Conservation (phyloP, 345 rosid species). For the Arabis hirsuta region DNA sequence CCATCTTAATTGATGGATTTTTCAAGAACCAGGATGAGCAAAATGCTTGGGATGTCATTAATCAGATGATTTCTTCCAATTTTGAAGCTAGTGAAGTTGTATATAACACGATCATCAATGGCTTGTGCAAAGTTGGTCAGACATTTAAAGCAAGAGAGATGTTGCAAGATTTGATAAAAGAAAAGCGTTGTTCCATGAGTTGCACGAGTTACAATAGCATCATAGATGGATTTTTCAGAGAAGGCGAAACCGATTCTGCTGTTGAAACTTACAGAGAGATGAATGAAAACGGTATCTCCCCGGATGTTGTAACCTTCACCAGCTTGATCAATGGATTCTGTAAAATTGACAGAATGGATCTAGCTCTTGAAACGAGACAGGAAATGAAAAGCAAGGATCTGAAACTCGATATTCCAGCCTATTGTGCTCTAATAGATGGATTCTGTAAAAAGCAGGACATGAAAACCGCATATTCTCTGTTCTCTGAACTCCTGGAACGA, state of each 20-base stretch:
- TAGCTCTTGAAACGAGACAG: constrained; percentile 55
- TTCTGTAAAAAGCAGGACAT: constrained; percentile 60
- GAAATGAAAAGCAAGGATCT: constrained; percentile 65
- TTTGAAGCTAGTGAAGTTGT: constrained; percentile 60
- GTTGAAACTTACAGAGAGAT: constrained; percentile 55
- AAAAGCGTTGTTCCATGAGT: constrained; percentile 51
- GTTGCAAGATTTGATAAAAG: constrained; percentile 49
- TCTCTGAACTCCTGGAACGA: constrained; percentile 59
- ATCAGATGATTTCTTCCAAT: constrained; percentile 53
- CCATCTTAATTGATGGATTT: constrained; percentile 66
- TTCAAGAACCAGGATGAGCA: constrained; percentile 55
- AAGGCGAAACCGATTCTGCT: constrained; percentile 55
- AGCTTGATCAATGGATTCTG: constrained; percentile 65
- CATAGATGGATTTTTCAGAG: constrained; percentile 65
- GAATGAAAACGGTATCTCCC: constrained; percentile 54
- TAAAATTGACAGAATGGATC: constrained; percentile 51
- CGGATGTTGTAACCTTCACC: constrained; percentile 59
- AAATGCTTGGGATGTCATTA: constrained; percentile 53
- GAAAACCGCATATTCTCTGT: constrained; percentile 57
- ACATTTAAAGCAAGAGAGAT: constrained; percentile 55
- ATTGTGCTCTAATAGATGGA: constrained; percentile 67
- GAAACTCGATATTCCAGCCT: constrained; percentile 57
- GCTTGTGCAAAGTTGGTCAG: constrained; percentile 63
- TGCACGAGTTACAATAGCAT: constrained; percentile 64
- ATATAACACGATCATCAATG: constrained; percentile 59